Evolutionary conservation across 805 yeast species (phyloP), one percentile per base, ranked within the genome.

Genomic region (Candida coquimbonensis): DNA sequence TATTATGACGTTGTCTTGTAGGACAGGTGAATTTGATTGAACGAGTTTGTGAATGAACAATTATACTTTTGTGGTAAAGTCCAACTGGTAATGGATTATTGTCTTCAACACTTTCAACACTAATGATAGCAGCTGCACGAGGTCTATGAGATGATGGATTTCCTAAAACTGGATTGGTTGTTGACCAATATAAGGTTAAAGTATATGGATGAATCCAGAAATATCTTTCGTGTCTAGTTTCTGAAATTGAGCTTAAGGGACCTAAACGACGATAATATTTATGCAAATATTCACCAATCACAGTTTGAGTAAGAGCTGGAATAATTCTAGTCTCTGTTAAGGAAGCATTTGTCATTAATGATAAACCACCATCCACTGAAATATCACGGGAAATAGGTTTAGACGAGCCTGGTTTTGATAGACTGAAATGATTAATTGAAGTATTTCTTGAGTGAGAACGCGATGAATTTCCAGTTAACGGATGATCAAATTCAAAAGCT

Each of bases 141-240:
- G 95, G 84, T 56, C 76, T 80, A 31, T 76, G 78, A 3, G 74
- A 74, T 0, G 81, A 68, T 9, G 88, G 85, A 53, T 84, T 82
- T 4, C 79, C 75, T 40, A 84, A 61, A 0, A 83, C 83, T 1
- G 97, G 97, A 57, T 86, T 87, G 12, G 80, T 73, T 6, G 77
- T 73, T 4, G 91, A 82, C 99, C 99, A 91, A 64, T 87, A 89
- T 40, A 91, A 70, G 0, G 96, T 87, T 69, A 88, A 67, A 9
- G 93, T 83, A 64, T 90, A 90, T 4, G 99, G 98, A 65, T 91
- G 96, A 39, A 93, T 78, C 98, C 98, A 93, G 74, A 91, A 91
- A 67, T 79, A 91, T 53, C 97, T 75, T 59, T 85, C 93, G 60
- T 91, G 99, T 49, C 96, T 77, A 37, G 77, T 76, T 42, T 88